These are phyloP conservation scores for Wickerhamomyces chambardii DNA, from an alignment of 805 yeast genomes.

Conservation along the genomic window DNA sequence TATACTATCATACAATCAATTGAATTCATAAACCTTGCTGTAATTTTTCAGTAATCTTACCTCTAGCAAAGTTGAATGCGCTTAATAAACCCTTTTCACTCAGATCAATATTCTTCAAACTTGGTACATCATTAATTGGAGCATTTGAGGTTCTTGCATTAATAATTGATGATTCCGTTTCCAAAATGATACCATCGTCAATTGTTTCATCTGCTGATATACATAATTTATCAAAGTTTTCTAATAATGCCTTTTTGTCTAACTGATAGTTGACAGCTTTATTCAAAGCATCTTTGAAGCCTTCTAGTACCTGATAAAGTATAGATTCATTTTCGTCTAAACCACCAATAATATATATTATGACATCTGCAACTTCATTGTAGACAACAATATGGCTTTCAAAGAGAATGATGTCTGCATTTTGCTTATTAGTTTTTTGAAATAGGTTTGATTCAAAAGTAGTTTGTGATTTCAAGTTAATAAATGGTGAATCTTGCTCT, in stretches of 20 bases:
- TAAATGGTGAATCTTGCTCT: slow-evolving; percentile 20
- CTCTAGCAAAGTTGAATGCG: slow-evolving; percentile 84
- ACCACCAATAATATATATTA: slow-evolving; percentile 63
- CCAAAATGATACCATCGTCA: slow-evolving; percentile 90
- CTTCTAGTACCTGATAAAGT: slow-evolving; percentile 66
- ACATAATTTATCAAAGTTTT: slow-evolving; percentile 77
- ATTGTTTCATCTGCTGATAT: slow-evolving; percentile 87
- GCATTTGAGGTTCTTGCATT: slow-evolving; percentile 88
- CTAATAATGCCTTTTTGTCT: slow-evolving; percentile 73
- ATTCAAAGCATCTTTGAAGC: slow-evolving; percentile 75
- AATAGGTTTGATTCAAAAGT: slow-evolving; percentile 70
- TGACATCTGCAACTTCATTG: slow-evolving; percentile 72
- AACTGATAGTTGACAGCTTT: slow-evolving; percentile 57
- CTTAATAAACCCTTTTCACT: slow-evolving; percentile 71
- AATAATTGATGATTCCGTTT: slow-evolving; percentile 79
- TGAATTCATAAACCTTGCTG: slow-evolving; percentile 25
- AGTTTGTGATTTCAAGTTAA: slow-evolving; percentile 52
- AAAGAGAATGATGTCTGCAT: slow-evolving; percentile 71
- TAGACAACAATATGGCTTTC: slow-evolving; percentile 80
- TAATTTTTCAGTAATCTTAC: slow-evolving; percentile 48
- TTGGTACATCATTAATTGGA: slow-evolving; percentile 58
- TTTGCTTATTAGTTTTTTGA: slow-evolving; percentile 69
- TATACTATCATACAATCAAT: background rate
- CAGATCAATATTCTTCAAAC: slow-evolving; percentile 51
- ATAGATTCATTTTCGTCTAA: slow-evolving; percentile 81